Evolutionary conservation across 345 rosid genomes (phyloP).

Genomic region (Sisymbrium irio): DNA sequence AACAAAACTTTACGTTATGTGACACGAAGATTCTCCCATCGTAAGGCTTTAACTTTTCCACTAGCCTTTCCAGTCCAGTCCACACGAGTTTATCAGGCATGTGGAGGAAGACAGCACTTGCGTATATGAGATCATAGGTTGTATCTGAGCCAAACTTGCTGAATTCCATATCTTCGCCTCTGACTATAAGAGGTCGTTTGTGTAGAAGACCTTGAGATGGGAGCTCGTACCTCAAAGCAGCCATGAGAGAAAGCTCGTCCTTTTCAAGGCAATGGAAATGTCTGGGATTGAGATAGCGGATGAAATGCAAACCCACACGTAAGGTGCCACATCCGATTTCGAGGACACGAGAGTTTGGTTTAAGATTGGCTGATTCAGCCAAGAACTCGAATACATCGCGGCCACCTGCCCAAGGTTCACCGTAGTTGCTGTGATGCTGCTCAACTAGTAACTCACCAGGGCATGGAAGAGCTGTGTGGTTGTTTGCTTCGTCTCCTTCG

Average conservation of each 20-base stretch:
- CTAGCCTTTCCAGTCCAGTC: constrained; percentile 83
- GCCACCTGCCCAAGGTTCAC: constrained; percentile 99
- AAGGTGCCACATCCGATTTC: constrained; percentile 98
- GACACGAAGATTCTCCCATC: constrained; percentile 89
- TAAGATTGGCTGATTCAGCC: constrained; percentile 58
- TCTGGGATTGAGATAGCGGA: constrained; percentile 59
- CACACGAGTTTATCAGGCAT: constrained; percentile 97
- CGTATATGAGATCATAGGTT: constrained; percentile 79
- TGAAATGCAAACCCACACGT: constrained; percentile 92
- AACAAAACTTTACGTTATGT: constrained; percentile 88
- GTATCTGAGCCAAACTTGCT: constrained; percentile 58
- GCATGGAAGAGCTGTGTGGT: constrained; percentile 86
- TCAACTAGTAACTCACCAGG: constrained; percentile 97
- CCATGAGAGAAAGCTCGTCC: constrained; percentile 95
- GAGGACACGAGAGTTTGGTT: constrained; percentile 65
- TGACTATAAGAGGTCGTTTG: constrained; percentile 77
- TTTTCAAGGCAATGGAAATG: constrained; percentile 87
- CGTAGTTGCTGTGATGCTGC: constrained; percentile 96
- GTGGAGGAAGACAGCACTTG: constrained; percentile 97
- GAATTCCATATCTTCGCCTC: constrained; percentile 94
- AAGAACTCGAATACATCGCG: constrained; percentile 94
- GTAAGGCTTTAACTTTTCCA: constrained; percentile 61
- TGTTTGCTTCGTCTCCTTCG: constrained; percentile 59
- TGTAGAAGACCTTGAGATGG: constrained; percentile 88
- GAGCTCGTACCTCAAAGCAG: constrained; percentile 91